Base-by-base conservation (phyloP, 2,329 filamentous ascomycete species). In the Aspergillus aculeatinus region DNA sequence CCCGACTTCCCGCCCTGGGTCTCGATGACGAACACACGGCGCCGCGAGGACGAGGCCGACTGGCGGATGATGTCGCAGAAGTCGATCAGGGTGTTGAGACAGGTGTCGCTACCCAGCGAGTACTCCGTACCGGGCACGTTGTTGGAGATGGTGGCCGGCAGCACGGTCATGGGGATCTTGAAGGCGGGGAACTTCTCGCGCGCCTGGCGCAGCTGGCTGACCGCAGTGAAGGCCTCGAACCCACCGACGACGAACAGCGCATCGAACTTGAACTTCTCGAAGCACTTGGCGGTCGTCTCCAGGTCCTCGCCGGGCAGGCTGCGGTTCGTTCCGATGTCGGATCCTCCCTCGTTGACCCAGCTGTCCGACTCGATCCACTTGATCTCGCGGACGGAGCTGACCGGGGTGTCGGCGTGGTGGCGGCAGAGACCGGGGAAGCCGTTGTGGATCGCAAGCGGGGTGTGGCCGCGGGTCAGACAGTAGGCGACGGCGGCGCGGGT, bases 41-140 rank as follows among this genome's bases (percentile, higher is more conserved):
- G 89, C 60, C 95, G 89, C 1, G 92, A 96, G 1, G 95, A 93
- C 1, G 93, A 97, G 0, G 95, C 95, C 2, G 93, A 97, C 76
- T 98, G 95, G 77, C 96, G 92, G 78, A 98, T 97, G 71, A 93
- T 94, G 81, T 99, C 95, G 74, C 94, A 97, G 79, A 97, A 99
- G 67, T 89, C 86, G 64, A 97, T 92, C 44, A 99, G 83, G 58
- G 96, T 92, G 79, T 99, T 99, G 63, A 99, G 81, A 73, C 95
- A 98, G 1, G 95, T 99, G 72, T 99, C 95, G 33, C 92, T 96
- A 48, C 95, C 95, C 50, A 99, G 86, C 1, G 92, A 97, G 81
- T 97, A 98, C 77, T 99, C 95, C 0, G 94, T 96, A 44, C 95
- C 95, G 0, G 95, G 95, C 4, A 99, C 95, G 75, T 99, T 99